Evolutionary conservation across 768 basidiomycete genomes (phyloP).

Genomic region (Leccinum aurantiacum): DNA sequence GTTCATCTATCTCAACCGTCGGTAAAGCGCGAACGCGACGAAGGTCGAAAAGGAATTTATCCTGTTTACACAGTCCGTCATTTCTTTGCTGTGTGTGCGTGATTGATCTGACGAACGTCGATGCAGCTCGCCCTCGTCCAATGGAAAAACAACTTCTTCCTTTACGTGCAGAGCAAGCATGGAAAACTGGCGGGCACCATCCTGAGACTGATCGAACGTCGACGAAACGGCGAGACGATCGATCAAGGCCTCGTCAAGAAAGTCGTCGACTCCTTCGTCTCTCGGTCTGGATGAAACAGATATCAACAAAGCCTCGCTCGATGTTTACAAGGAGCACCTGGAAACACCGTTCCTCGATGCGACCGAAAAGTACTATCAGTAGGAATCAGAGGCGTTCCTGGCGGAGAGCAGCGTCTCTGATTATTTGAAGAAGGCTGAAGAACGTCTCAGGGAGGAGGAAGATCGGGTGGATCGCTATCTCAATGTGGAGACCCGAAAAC

Average conservation of each 20-base stretch:
- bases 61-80: constrained; percentile 87
- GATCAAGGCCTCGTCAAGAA: constrained; percentile 92
- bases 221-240: constrained; percentile 91
- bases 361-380: constrained; percentile 88
- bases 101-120: constrained; percentile 3
- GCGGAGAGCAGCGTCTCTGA: constrained; percentile 88
- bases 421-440: constrained; percentile 93
- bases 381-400: constrained; percentile 89
- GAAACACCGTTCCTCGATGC: constrained; percentile 85
- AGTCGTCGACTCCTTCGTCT: constrained; percentile 93
- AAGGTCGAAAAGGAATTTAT: constrained; percentile 93
- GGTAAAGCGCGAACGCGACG: constrained; percentile 98
- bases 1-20: constrained; percentile 97
- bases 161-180: constrained; percentile 79
- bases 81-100: neutral
- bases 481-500: constrained; percentile 83
- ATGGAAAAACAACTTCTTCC: constrained; percentile 92
- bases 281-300: constrained; percentile 92
- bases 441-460: constrained; percentile 90
- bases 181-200: constrained; percentile 85
- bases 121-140: constrained; percentile 87
- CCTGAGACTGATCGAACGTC: constrained; percentile 85
- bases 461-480: constrained; percentile 94
- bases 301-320: constrained; percentile 88
- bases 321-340: constrained; percentile 91